Evolutionary conservation across 345 rosid genomes (phyloP), one percentile per base, ranked within the genome.

Genomic region (Dimocarpus longan): DNA sequence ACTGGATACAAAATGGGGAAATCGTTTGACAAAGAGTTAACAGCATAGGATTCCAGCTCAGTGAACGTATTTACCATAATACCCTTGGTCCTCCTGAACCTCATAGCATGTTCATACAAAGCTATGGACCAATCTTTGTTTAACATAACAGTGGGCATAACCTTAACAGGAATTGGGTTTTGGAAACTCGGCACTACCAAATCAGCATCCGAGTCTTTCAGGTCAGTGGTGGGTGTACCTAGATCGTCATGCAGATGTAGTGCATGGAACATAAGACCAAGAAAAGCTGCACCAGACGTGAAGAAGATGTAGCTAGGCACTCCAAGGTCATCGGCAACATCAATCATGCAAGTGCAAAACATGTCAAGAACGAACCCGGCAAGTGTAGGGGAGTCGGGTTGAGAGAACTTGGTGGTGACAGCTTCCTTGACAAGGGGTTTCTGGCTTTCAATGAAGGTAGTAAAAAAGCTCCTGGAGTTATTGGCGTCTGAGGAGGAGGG

Each of bases 1-100:
- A 91, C 85, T 19, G 91, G 82, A 77, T 81, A 89, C 44, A 84
- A 67, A 10, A 43, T 44, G 2, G 87, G 67, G 68, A 54, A 18
- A 12, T 71, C 43, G 64, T 60, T 64, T 62, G 80, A 74, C 21
- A 84, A 70, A 40, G 71, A 57, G 3, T 56, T 32, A 28, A 80
- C 40, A 1, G 85, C 82, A 2, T 73, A 59, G 0, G 89, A 74
- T 74, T 90, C 90, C 52, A 46, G 52, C 12, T 46, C 52, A 46
- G 10, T 6, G 12, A 46, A 8, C 52, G 52, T 46, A 6, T 46
- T 46, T 46, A 46, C 52, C 52, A 46, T 46, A 46, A 46, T 46
- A 46, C 52, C 52, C 52, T 46, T 46, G 5, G 52, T 11, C 52
- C 52, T 46, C 10, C 52, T 46, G 8, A 7, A 46, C 12, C 12